A percentile compares a stretch with the other conserved stretches of the same genome.
Conservation (phyloP, 805 yeast genomes). For the Candida arabinofermentans region DNA sequence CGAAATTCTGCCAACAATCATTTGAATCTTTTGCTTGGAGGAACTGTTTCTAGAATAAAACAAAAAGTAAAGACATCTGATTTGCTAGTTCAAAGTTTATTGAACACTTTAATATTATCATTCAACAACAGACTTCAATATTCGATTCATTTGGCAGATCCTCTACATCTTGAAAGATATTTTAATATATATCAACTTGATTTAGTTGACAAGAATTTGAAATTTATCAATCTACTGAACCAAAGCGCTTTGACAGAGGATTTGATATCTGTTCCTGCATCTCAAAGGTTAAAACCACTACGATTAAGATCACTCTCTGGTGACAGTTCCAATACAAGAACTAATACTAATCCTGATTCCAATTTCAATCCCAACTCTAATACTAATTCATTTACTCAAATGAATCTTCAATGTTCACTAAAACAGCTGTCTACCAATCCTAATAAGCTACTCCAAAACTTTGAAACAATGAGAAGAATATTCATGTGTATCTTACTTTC, state of each 20-base stretch:
- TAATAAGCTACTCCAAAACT: constrained; percentile 12
- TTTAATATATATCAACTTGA: constrained; percentile 25
- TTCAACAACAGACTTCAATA: constrained; percentile 14
- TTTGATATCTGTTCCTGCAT: neutral
- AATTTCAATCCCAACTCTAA: constrained; percentile 1
- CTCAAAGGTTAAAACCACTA: constrained; percentile 15
- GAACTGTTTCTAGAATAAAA: constrained; percentile 3
- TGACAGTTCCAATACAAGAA: constrained; percentile 5
- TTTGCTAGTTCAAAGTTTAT: constrained; percentile 11
- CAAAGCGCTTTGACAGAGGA: constrained; percentile 13
- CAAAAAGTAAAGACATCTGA: constrained; percentile 10
- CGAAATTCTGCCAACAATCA: constrained; percentile 8
- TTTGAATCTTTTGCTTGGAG: constrained; percentile 7
- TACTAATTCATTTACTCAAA: neutral
- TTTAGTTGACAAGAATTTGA: constrained; percentile 16
- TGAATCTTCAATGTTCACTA: neutral
- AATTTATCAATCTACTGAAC: constrained; percentile 20
- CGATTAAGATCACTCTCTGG: constrained; percentile 20
- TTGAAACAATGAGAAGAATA: constrained; percentile 18
- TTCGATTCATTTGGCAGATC: constrained; percentile 14
- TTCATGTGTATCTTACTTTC: constrained; percentile 23
- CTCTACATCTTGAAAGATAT: constrained; percentile 19
- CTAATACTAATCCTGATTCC: constrained; percentile 11
- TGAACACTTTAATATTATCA: constrained; percentile 18
- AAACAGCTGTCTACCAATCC: constrained; percentile 15